Evolutionary conservation across 2,329 filamentous ascomycete species (phyloP), one percentile per base, ranked within the genome.

Genomic region (Pseudocercospora vitis): DNA sequence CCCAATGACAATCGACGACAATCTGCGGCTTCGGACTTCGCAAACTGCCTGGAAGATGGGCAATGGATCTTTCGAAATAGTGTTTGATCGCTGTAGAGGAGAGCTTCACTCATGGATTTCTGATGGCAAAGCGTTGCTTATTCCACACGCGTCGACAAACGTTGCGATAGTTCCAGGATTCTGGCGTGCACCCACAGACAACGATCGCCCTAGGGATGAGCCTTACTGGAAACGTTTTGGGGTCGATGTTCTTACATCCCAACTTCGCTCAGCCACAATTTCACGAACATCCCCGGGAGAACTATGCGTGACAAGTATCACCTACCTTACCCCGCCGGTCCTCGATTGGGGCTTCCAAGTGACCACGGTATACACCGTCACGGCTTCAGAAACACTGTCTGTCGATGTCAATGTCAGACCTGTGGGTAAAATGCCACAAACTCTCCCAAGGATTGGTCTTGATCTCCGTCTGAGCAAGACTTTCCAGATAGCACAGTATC

Each of bases 131-230:
- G 45, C 67, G 0, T 56, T 80, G 0, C 65, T 79, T 8, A 24
- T 35, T n/a, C 21, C 51, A 8, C 29, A 54, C 11, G 42, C 39
- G n/a, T 12, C 21, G 14, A 26, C 37, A 42, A 12, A 42, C 3
- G 14, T 18, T n/a, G 35, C 69, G 63, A 69, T 75, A 0, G 65
- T 68, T 7, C 75, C 80, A 1, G 73, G 75, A 8, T 81, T 86
- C 69, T 86, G 81, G 77, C 81, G 83, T 2, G 79, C 83, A 0
- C 77, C 79, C 11, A 87, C 82, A 0, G 81, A 87, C 67, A 87
- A 87, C 60, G 84, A 87, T 62, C 70, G 73, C 0, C 75, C 79
- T 0, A 63, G 69, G 9, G 78, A 80, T 7, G 73, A 78, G 2
- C 77, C 75, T 3, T 80, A 84, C 60, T 86, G 83, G 83, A 69